phyloP scores from a whole-genome alignment of 1,139 yeast genomes.

The Lodderomyces elongisporus region DNA sequence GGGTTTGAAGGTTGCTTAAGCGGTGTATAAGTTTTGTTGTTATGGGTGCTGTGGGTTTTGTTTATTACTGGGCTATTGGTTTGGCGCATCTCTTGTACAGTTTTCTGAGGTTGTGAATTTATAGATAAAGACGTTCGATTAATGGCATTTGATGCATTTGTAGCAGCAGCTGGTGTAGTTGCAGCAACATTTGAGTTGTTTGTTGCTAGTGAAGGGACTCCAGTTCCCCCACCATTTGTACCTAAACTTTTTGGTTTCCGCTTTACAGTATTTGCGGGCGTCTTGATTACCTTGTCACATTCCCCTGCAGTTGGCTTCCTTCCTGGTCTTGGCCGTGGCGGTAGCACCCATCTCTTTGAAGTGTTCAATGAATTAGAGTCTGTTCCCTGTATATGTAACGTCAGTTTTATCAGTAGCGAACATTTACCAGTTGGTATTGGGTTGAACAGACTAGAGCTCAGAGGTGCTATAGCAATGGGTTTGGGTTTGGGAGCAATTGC shows the following conservation, averaged over 20 bases:
- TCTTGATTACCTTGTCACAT: conserved; percentile 7
- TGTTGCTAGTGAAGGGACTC: too few relatives aligned
- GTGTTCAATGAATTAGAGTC: conserved; percentile 36
- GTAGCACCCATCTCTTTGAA: conserved; percentile 58
- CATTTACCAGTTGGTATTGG: conserved; percentile 14
- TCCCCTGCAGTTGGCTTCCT: conserved; percentile 35
- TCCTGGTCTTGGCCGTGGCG: conserved; percentile 63
- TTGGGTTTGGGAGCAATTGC: conserved; percentile 38
- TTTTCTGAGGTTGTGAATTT: too few relatives aligned
- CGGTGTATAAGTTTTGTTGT: too few relatives aligned
- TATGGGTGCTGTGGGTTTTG: too few relatives aligned
- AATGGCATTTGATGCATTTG: not conserved
- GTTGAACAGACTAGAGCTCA: conserved; percentile 8
- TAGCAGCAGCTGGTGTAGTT: not conserved
- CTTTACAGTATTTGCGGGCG: conserved; percentile 6
- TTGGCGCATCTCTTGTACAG: too few relatives aligned
- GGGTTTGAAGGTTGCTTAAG: too few relatives aligned
- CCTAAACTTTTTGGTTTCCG: conserved; percentile 13
- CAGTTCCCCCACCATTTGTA: too few relatives aligned
- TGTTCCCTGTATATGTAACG: conserved; percentile 4
- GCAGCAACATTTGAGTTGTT: not conserved
- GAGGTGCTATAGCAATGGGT: conserved; percentile 20
- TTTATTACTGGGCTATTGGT: too few relatives aligned
- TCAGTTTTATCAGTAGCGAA: conserved; percentile 11
- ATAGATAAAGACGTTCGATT: too few relatives aligned